These are phyloP conservation scores for Aspergillus homomorphus DNA, from an alignment of 495 filamentous ascomycete genomes.

Conservation along the genomic window DNA sequence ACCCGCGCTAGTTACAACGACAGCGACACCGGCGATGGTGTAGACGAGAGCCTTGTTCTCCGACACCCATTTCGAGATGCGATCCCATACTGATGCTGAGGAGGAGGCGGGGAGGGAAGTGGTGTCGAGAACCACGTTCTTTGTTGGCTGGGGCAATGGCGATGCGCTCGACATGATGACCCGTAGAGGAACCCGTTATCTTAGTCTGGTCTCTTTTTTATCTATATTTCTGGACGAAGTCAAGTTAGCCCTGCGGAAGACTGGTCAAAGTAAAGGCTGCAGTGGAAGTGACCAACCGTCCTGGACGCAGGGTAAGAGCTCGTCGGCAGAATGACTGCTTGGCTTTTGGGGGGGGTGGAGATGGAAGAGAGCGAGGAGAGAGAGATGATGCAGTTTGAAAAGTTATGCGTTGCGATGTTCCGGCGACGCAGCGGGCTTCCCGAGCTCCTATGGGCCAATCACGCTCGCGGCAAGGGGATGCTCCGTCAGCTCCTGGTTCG, in stretches of 20 bases:
- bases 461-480: constrained; percentile 22
- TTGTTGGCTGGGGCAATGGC: constrained; percentile 37
- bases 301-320: constrained; percentile 20
- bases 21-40: constrained; percentile 88
- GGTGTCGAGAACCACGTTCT: constrained; percentile 49
- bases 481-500: constrained; percentile 23
- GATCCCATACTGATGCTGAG: constrained; percentile 76
- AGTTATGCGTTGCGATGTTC: constrained; percentile 26
- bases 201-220: constrained; percentile 10
- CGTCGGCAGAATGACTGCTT: constrained; percentile 22
- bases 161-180: constrained; percentile 44
- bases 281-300: constrained; percentile 17
- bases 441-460: constrained; percentile 39
- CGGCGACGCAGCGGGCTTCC: constrained; percentile 23
- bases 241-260: constrained; percentile 10
- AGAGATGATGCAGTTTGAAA: constrained; percentile 28
- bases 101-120: constrained; percentile 48
- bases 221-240: constrained; percentile 10
- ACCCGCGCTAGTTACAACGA: constrained; percentile 85
- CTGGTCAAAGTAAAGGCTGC: neutral
- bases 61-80: constrained; percentile 85
- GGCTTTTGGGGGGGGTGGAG: constrained; percentile 18
- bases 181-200: constrained; percentile 19
- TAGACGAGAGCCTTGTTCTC: constrained; percentile 95
- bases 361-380: constrained; percentile 31